phyloP scores from a whole-genome alignment of 2,329 filamentous ascomycete species.

The Colletotrichum eleusines region DNA sequence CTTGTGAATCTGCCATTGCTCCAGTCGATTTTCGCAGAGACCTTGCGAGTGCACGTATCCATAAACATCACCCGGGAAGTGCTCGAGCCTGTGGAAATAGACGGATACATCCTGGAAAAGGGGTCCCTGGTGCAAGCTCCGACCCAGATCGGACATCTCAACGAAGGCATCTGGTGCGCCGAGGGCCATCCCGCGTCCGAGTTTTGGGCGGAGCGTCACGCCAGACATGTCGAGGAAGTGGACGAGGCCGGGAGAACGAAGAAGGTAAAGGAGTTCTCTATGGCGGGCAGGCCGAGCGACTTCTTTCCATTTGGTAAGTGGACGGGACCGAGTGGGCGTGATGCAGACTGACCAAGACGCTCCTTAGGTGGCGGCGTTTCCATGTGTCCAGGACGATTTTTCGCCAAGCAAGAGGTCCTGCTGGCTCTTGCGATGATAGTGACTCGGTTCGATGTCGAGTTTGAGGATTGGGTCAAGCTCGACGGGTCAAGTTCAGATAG shows the following conservation, averaged over 20 bases:
- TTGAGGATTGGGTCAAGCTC: constrained; percentile 37
- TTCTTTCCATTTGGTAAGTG: constrained; percentile 26
- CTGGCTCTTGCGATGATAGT: constrained; percentile 49
- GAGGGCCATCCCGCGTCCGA: constrained; percentile 26
- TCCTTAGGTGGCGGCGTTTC: constrained; percentile 48
- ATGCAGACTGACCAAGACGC: neutral
- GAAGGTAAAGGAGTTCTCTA: constrained; percentile 11
- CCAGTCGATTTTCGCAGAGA: constrained; percentile 47
- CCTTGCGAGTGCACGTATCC: constrained; percentile 44
- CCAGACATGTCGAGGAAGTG: constrained; percentile 15
- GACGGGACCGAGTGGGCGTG: neutral
- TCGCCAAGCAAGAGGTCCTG: constrained; percentile 57
- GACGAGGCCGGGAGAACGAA: neutral
- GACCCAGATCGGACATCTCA: constrained; percentile 43
- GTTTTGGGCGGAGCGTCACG: constrained; percentile 42
- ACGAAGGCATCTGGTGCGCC: constrained; percentile 34
- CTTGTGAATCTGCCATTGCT: constrained; percentile 45
- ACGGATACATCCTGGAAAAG: constrained; percentile 40
- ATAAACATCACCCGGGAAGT: constrained; percentile 46
- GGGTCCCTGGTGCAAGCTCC: constrained; percentile 44
- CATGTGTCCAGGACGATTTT: constrained; percentile 54
- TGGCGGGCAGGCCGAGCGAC: constrained; percentile 15
- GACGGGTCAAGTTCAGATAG: constrained; percentile 16
- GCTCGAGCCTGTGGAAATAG: constrained; percentile 37
- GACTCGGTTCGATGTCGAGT: constrained; percentile 49